Evolutionary conservation across 2,329 filamentous ascomycete genomes (phyloP).

Genomic region (Colletotrichum truncatum): DNA sequence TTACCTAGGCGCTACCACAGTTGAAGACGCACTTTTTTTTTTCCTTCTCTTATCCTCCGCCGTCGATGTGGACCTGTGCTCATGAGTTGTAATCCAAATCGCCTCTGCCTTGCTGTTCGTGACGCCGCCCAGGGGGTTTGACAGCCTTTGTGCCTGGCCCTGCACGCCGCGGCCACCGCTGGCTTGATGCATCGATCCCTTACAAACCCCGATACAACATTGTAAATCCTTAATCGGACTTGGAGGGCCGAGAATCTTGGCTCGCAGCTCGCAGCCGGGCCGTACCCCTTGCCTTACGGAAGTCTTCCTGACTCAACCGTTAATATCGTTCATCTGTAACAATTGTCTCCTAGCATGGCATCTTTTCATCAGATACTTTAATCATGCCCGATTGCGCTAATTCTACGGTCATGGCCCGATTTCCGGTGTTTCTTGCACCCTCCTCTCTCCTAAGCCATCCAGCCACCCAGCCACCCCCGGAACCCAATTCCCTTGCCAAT

Average conservation of each 20-base stretch:
- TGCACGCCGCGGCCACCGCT: constrained; percentile 15
- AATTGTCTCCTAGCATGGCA: not conserved
- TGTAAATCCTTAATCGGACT: not conserved
- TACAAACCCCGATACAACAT: not conserved
- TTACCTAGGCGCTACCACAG: constrained; percentile 18
- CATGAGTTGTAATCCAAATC: not conserved
- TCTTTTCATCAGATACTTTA: not conserved
- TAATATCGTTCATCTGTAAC: not conserved
- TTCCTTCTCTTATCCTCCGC: too few species aligned
- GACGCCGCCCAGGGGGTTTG: constrained; percentile 9
- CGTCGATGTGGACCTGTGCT: constrained; percentile 9
- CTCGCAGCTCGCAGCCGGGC: constrained; percentile 5
- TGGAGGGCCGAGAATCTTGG: constrained; percentile 12
- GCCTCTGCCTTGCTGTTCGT: not conserved
- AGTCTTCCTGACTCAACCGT: constrained; percentile 16
- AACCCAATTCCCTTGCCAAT: constrained; percentile 3
- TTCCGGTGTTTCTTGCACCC: not conserved
- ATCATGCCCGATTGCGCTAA: not conserved
- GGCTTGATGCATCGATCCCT: not conserved
- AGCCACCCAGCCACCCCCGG: constrained; percentile 19
- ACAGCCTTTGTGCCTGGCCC: not conserved
- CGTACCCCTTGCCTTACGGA: not conserved
- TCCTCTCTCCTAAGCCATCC: not conserved
- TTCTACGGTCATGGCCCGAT: not conserved
- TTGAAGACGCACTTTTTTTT: not conserved